A percentile compares a stretch with the other conserved stretches of the same genome.
phyloP scores from a whole-genome alignment of 2,329 filamentous ascomycete species.

The Chalaropsis thielavioides region DNA sequence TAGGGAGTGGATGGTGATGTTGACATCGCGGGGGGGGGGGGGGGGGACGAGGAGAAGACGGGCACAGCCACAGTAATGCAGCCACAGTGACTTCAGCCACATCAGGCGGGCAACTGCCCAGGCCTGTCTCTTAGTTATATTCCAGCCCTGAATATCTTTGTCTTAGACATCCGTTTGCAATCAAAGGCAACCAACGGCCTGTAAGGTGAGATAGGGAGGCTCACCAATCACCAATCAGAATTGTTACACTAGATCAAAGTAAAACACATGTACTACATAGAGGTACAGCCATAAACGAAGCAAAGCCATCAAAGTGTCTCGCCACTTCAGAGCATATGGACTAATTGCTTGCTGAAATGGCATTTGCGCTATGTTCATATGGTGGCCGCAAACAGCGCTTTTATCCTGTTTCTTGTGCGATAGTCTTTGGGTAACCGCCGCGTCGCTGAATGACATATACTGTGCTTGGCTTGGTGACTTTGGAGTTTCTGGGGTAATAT shows the following conservation, averaged over 20 bases:
- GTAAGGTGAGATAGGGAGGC: background rate
- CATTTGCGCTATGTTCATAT: no score
- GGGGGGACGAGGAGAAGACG: background rate
- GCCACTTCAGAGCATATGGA: no score
- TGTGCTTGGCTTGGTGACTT: background rate
- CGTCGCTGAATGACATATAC: background rate
- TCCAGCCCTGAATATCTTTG: background rate
- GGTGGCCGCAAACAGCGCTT: no score
- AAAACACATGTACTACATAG: background rate
- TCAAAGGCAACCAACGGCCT: background rate
- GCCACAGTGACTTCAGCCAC: no score
- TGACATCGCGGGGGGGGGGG: background rate
- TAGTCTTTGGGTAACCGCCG: no score
- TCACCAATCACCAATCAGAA: no score
- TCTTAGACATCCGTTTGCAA: background rate
- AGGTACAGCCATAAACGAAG: background rate
- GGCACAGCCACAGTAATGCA: background rate
- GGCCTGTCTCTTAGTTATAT: no score
- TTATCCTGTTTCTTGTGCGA: no score
- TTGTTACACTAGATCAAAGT: no score
- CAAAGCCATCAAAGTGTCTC: background rate
- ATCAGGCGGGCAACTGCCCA: no score
- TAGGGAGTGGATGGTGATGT: background rate
- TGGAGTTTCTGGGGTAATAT: background rate
- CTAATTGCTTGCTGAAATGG: no score